Base-by-base conservation (phyloP, 2,329 filamentous ascomycete species). In the Fusarium pseudonygamai region DNA sequence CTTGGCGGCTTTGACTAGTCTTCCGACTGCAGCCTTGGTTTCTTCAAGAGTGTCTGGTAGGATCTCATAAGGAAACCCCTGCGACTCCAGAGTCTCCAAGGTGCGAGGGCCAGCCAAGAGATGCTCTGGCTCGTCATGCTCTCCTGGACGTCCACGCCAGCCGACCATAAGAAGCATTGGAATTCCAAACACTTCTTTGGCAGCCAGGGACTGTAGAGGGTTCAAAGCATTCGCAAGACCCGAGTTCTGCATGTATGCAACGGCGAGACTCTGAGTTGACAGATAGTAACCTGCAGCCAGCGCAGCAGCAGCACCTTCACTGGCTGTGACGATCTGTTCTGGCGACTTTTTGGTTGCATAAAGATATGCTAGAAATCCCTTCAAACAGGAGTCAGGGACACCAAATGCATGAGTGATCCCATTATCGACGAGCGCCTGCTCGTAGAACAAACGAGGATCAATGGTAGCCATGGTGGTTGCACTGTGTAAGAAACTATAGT, bases 161-260 rank as follows among this genome's bases (percentile, higher is more conserved):
- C 63, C 63, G 10, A 66, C 34, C 58, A 66, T 20, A 10, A 66
- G 63, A 28, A 66, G 50, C 42, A 66, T 42, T 34, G 63, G 63
- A n/a, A 66, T 66, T 18, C 63, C 63, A 49, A 63, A 66, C 16
- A 63, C 63, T 34, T 66, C 58, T n/a, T 66, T 66, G 8, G 58
- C 63, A 18, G 63, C 49, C 28, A 66, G 36, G 6, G 63, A 66
- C 26, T 66, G 58, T 5, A 66, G 49, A 32, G 58, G 63, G 40
- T 66, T 66, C 24, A 66, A 60, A 10, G 63, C 49, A 15, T 61
- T 56, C n/a, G 37, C 34, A 16, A 61, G 49, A n/a, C 58, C 58
- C 6, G 49, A 57, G 18, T 57, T 53, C 5, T 55, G 47, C 47
- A 61, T 56, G 20, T 61, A 61, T 20, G 58, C 58, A 34, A 61